phyloP scores from a whole-genome alignment of 2,329 filamentous ascomycete genomes.

The Monosporascus sp. region DNA sequence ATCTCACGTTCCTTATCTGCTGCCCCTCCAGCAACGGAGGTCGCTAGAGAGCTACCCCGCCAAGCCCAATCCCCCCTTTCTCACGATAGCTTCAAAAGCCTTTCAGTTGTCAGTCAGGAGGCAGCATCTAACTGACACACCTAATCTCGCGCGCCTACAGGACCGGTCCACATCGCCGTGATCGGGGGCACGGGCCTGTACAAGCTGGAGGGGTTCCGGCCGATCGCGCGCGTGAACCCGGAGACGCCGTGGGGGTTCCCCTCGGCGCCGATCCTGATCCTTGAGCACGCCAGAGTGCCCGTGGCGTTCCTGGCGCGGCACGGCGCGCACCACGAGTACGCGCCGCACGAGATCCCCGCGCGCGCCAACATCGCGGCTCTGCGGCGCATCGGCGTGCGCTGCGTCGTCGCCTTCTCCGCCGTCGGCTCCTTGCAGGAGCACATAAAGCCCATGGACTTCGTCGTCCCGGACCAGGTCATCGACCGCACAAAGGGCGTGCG shows the following conservation, averaged over 20 bases:
- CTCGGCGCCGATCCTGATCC: conserved; percentile 71
- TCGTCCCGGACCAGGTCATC: conserved; percentile 93
- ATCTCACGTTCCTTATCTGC: not conserved
- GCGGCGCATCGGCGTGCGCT: conserved; percentile 80
- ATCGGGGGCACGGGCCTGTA: conserved; percentile 91
- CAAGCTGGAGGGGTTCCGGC: conserved; percentile 79
- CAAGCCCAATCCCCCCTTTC: conserved; percentile 3
- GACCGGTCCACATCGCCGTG: conserved; percentile 75
- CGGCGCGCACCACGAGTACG: conserved; percentile 80
- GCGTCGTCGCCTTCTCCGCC: conserved; percentile 89
- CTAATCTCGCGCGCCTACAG: conserved; percentile 29
- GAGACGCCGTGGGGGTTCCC: conserved; percentile 86
- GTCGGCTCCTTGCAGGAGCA: conserved; percentile 89
- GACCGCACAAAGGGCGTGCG: conserved; percentile 94
- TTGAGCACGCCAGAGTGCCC: conserved; percentile 75
- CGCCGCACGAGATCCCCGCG: conserved; percentile 90
- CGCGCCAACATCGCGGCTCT: conserved; percentile 98
- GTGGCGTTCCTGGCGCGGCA: conserved; percentile 94
- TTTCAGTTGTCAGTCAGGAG: not conserved
- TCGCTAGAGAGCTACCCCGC: not conserved
- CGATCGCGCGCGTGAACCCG: conserved; percentile 71
- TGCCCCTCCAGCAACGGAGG: not conserved
- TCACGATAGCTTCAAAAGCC: conserved; percentile 5
- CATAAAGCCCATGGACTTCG: conserved; percentile 93
- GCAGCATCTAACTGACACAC: not conserved